Percentiles rank a stretch among this genome's conserved stretches.
These are phyloP conservation scores for Aegilops speltoides DNA, from an alignment of 176 grass and related monocot species.

Conservation along the genomic window DNA sequence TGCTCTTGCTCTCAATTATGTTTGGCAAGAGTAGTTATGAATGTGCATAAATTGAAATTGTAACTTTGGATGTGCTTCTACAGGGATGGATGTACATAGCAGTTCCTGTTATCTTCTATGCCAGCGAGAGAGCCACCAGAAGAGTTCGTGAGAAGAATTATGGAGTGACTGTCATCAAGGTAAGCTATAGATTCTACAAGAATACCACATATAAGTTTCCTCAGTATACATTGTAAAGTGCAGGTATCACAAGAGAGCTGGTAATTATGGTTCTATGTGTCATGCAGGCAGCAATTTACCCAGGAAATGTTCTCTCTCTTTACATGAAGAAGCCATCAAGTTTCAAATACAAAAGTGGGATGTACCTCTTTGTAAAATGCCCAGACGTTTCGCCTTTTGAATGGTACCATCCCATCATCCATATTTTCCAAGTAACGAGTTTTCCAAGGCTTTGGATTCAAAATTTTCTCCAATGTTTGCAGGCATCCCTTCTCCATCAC, in stretches of 20 bases:
- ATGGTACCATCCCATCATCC: conserved; percentile 48
- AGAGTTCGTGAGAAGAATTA: conserved; percentile 67
- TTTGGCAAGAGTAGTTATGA: conserved; percentile 9
- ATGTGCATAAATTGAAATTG: not conserved
- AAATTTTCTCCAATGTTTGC: conserved; percentile 10
- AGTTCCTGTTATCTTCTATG: conserved; percentile 81
- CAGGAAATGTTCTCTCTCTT: conserved; percentile 88
- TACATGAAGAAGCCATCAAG: conserved; percentile 79
- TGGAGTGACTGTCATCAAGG: conserved; percentile 73
- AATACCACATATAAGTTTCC: not conserved
- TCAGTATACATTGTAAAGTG: not conserved
- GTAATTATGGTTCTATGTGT: conserved; percentile 12
- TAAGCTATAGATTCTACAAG: conserved; percentile 30
- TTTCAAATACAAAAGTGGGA: conserved; percentile 97
- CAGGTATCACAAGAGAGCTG: not conserved
- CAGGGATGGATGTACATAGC: conserved; percentile 96
- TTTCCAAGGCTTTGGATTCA: not conserved
- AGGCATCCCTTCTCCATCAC: conserved; percentile 99
- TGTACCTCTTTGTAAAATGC: conserved; percentile 98
- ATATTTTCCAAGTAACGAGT: not conserved
- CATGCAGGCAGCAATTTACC: conserved; percentile 93
- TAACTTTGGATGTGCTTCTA: conserved; percentile 26
- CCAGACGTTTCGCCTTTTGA: conserved; percentile 94
- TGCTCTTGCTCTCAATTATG: not conserved
- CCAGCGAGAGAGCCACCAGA: conserved; percentile 76